phyloP scores from a whole-genome alignment of 306 rosid genomes.

The Herpetospermum pedunculosum region DNA sequence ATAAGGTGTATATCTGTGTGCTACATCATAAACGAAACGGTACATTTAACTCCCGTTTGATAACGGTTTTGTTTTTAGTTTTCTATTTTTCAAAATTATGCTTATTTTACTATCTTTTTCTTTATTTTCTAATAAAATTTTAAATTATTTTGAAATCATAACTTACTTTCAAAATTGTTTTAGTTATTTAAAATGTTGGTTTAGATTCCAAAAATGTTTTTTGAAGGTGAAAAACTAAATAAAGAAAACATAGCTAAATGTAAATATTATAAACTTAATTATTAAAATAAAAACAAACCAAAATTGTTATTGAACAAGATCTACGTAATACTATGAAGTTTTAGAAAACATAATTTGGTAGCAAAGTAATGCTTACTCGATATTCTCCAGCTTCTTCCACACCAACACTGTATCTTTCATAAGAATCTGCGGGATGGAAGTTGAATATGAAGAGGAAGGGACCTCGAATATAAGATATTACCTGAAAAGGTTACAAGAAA shows the following conservation, averaged over 20 bases:
- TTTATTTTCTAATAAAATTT: neutral
- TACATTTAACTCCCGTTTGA: neutral
- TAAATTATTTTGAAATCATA: neutral
- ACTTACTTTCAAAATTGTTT: neutral
- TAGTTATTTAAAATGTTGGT: neutral
- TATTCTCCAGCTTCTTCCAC: slow-evolving; percentile 98
- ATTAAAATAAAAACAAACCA: neutral
- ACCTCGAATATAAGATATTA: slow-evolving; percentile 79
- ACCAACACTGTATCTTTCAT: slow-evolving; percentile 51
- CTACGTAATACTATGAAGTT: neutral
- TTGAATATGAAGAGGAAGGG: slow-evolving; percentile 77
- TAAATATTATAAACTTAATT: neutral
- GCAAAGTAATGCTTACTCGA: slow-evolving; percentile 38
- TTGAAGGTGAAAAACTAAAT: neutral
- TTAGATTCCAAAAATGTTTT: neutral
- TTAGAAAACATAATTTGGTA: neutral
- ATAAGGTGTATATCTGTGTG: neutral
- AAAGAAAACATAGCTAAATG: neutral
- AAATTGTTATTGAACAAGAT: neutral
- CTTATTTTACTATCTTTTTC: neutral
- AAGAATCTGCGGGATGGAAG: slow-evolving; percentile 78
- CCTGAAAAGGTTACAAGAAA: slow-evolving; percentile 37
- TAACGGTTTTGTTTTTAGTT: neutral
- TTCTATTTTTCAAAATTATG: neutral
- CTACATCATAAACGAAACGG: neutral